phyloP scores from a whole-genome alignment of 768 basidiomycete genomes.

The Lactarius sanguifluus region DNA sequence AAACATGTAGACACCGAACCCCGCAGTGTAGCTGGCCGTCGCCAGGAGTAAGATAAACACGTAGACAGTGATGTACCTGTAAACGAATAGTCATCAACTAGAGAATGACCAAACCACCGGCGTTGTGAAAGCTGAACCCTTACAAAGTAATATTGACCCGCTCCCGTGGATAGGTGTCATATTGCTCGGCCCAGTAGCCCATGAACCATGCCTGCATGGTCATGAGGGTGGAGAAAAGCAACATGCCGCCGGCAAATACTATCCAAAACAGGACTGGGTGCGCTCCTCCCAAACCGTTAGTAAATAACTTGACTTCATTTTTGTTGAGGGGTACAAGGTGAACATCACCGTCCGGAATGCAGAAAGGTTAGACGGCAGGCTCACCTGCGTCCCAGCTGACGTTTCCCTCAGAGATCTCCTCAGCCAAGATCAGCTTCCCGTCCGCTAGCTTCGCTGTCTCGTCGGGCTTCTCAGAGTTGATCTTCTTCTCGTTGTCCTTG shows the following conservation, averaged over 20 bases:
- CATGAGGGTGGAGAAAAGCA: slow-evolving; percentile 31
- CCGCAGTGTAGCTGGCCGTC: slow-evolving; percentile 37
- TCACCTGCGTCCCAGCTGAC: slow-evolving; percentile 49
- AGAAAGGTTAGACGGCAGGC: slow-evolving; percentile 28
- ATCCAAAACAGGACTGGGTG: slow-evolving; percentile 38
- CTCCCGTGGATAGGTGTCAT: slow-evolving; percentile 36
- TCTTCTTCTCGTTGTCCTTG: slow-evolving; percentile 33
- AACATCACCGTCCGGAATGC: neutral
- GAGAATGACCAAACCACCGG: too few species aligned
- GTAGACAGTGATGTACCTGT: slow-evolving; percentile 51
- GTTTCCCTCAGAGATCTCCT: slow-evolving; percentile 61
- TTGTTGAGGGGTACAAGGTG: slow-evolving; percentile 20
- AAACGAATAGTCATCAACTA: neutral
- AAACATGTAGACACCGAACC: slow-evolving; percentile 41
- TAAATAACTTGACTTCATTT: slow-evolving; percentile 36
- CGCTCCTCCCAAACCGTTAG: slow-evolving; percentile 33
- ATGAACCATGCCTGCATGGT: slow-evolving; percentile 44
- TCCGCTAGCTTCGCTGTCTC: slow-evolving; percentile 34
- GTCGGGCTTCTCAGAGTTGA: slow-evolving; percentile 30
- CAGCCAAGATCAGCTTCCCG: slow-evolving; percentile 63
- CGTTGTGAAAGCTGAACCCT: slow-evolving; percentile 15
- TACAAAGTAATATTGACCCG: slow-evolving; percentile 40
- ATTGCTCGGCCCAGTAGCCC: slow-evolving; percentile 48
- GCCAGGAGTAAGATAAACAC: slow-evolving; percentile 39
- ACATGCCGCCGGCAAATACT: slow-evolving; percentile 28